Evolutionary conservation across 352 stramenopile genomes (phyloP).

Genomic region (Phytopythium montanum): DNA sequence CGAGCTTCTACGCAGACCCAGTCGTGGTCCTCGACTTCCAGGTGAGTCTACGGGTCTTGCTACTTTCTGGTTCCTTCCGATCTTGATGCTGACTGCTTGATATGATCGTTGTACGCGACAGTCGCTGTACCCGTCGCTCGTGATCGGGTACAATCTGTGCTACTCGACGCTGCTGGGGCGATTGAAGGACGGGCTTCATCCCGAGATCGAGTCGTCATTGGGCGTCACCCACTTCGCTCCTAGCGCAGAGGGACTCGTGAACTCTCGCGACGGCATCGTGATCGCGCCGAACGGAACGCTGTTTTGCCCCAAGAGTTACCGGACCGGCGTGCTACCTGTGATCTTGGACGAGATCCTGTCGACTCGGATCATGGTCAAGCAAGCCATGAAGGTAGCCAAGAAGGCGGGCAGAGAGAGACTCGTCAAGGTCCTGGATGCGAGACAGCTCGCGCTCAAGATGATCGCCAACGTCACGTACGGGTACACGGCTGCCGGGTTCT

Average conservation of each 20-base stretch:
- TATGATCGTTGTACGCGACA: conserved; percentile 15
- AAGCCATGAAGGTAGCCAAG: conserved; percentile 93
- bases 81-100: not conserved
- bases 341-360: conserved; percentile 95
- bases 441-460: conserved; percentile 97
- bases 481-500: conserved; percentile 98
- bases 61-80: not conserved
- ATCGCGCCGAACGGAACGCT: conserved; percentile 94
- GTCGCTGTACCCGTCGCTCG: conserved; percentile 99
- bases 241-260: conserved; percentile 35
- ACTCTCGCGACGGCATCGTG: conserved; percentile 46
- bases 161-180: conserved; percentile 96
- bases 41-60: conserved; percentile 12
- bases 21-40: conserved; percentile 99
- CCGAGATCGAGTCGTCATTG: conserved; percentile 59
- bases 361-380: conserved; percentile 99
- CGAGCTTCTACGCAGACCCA: conserved; percentile 95
- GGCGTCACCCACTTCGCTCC: conserved; percentile 59
- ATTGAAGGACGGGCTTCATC: conserved; percentile 73
- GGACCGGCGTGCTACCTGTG: conserved; percentile 94
- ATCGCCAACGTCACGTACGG: conserved; percentile 99
- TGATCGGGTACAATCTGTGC: conserved; percentile 99
- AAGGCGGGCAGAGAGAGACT: conserved; percentile 54
- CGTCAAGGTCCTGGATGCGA: conserved; percentile 70
- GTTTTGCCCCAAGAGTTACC: conserved; percentile 91